These are phyloP conservation scores for Ophiocordyceps sinensis DNA, from an alignment of 2,329 filamentous ascomycete species.

Conservation along the genomic window DNA sequence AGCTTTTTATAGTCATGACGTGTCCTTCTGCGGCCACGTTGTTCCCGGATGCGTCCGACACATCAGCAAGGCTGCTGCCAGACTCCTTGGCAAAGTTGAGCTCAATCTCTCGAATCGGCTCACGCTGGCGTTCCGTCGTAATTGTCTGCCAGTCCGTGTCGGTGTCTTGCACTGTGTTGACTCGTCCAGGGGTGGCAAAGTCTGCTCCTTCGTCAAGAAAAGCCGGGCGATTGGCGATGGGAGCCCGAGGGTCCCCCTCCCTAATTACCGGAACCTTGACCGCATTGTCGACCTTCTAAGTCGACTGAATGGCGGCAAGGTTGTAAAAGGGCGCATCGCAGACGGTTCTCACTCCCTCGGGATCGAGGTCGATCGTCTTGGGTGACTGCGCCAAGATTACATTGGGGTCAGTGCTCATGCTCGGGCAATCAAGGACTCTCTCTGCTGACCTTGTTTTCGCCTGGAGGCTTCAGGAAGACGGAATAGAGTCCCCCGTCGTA, in stretches of 20 bases:
- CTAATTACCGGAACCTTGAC: conserved; percentile 20
- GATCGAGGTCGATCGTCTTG: not conserved
- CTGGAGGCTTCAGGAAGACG: conserved; percentile 20
- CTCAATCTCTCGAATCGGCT: conserved; percentile 9
- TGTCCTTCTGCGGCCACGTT: conserved; percentile 3
- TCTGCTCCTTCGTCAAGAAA: not conserved
- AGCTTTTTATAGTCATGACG: not conserved
- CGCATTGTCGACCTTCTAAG: conserved; percentile 25
- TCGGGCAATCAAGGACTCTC: conserved; percentile 20
- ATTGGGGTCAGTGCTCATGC: conserved; percentile 7
- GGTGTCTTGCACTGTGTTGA: conserved; percentile 3
- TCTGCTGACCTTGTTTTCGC: conserved; percentile 28
- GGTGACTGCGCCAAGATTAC: conserved; percentile 1
- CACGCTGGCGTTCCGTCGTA: conserved; percentile 14
- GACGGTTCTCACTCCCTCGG: not conserved
- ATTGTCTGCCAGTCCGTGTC: conserved; percentile 23
- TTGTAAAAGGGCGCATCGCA: conserved; percentile 19
- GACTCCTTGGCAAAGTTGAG: conserved; percentile 13
- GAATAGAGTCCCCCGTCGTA: conserved; percentile 27
- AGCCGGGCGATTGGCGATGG: not conserved
- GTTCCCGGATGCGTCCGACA: conserved; percentile 20
- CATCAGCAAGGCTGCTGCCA: conserved; percentile 30
- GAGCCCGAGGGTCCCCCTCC: conserved; percentile 1
- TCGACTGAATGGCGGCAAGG: conserved; percentile 19
- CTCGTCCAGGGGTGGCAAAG: conserved; percentile 5